Evolutionary conservation across 345 rosid genomes (phyloP).

Genomic region (Eucalyptus caleyi): DNA sequence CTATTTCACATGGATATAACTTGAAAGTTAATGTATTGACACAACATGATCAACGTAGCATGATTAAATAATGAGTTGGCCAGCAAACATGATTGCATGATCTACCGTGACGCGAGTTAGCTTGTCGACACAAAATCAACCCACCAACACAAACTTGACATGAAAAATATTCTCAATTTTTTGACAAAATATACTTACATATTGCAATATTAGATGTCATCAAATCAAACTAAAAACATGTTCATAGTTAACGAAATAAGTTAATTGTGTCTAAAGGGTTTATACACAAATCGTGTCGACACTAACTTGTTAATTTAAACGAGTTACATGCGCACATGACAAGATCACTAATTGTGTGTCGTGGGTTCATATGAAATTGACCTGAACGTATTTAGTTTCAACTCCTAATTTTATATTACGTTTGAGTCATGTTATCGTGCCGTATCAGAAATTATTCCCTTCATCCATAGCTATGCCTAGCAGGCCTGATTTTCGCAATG

Average conservation of each 20-base stretch:
- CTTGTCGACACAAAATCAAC: not conserved
- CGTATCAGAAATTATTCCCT: not conserved
- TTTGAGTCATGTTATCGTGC: not conserved
- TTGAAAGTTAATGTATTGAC: not conserved
- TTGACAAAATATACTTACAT: not conserved
- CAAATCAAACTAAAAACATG: not conserved
- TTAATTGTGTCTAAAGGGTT: not conserved
- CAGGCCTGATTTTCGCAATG: not conserved
- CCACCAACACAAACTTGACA: not conserved
- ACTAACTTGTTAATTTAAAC: not conserved
- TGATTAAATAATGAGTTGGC: not conserved
- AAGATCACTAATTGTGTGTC: not conserved
- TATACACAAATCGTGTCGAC: not conserved
- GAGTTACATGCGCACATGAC: not conserved
- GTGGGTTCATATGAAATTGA: not conserved
- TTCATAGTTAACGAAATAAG: not conserved
- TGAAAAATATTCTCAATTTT: not conserved
- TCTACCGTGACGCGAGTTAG: accelerated
- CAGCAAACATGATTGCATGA: not conserved
- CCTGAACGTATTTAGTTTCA: not conserved
- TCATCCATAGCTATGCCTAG: not conserved
- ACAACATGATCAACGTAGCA: not conserved
- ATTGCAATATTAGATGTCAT: not conserved
- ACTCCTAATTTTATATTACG: not conserved
- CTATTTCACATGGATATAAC: not conserved